phyloP scores from a whole-genome alignment of 495 filamentous ascomycete genomes.

The Talaromyces thailandensis region DNA sequence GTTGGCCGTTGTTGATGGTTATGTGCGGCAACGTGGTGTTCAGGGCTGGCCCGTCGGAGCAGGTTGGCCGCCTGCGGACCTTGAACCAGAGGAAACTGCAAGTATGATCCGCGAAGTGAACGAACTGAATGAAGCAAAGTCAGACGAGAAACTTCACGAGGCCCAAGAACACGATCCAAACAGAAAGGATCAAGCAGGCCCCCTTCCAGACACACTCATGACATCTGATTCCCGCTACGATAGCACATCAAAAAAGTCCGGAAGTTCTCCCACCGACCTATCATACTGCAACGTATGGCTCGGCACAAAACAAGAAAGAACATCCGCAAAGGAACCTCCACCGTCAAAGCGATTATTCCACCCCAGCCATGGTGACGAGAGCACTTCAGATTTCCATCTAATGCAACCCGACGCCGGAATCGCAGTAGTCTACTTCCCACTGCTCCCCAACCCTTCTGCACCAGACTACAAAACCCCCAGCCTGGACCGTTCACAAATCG shows the following conservation, averaged over 20 bases:
- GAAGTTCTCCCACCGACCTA: constrained; percentile 40
- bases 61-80: constrained; percentile 68
- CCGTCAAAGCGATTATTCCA: constrained; percentile 51
- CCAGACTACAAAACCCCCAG: constrained; percentile 20
- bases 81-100: constrained; percentile 44
- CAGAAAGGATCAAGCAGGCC: constrained; percentile 5
- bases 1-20: constrained; percentile 87
- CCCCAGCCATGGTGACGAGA: constrained; percentile 18
- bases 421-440: constrained; percentile 82
- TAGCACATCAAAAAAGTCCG: background rate
- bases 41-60: constrained; percentile 89
- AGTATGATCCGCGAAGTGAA: constrained; percentile 60
- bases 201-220: constrained; percentile 9
- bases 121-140: constrained; percentile 46
- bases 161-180: constrained; percentile 45
- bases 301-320: constrained; percentile 65
- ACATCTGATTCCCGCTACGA: constrained; percentile 5
- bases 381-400: constrained; percentile 62
- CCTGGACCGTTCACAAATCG: constrained; percentile 9
- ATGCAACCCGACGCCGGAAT: constrained; percentile 74
- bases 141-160: constrained; percentile 51
- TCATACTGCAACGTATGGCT: constrained; percentile 95
- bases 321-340: constrained; percentile 51
- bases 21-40: constrained; percentile 76
- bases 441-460: constrained; percentile 62